Evolutionary conservation across 768 basidiomycete species (phyloP).

Genomic region (Leccinum sublutescens): DNA sequence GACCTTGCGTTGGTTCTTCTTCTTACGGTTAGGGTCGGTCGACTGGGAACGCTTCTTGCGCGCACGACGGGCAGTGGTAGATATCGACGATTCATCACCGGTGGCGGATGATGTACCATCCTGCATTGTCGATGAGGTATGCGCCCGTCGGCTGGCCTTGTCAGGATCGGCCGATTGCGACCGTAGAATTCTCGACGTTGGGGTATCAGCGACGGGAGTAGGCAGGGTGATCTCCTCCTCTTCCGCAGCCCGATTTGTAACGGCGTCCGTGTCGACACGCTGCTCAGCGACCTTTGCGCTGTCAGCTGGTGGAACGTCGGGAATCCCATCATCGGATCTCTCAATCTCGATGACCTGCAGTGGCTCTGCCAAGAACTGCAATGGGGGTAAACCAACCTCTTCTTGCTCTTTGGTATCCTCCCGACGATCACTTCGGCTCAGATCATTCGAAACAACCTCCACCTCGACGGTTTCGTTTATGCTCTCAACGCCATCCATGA

Average conservation of each 20-base stretch:
- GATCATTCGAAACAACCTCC: slow-evolving; percentile 19
- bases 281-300: slow-evolving; percentile 7
- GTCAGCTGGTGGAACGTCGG: slow-evolving; percentile 14
- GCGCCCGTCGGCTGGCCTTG: slow-evolving; percentile 55
- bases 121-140: slow-evolving; percentile 49
- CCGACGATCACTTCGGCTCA: slow-evolving; percentile 13
- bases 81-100: slow-evolving; percentile 72
- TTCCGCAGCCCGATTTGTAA: slow-evolving; percentile 23
- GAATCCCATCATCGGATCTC: slow-evolving; percentile 19
- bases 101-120: slow-evolving; percentile 56
- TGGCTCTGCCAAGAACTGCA: slow-evolving; percentile 7
- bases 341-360: slow-evolving; percentile 22
- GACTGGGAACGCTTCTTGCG: slow-evolving; percentile 58
- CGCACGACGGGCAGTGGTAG: slow-evolving; percentile 46
- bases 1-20: slow-evolving; percentile 64
- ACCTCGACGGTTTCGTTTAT: slow-evolving; percentile 25
- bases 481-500: slow-evolving; percentile 32
- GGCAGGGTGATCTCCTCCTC: slow-evolving; percentile 31
- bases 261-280: slow-evolving; percentile 22
- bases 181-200: slow-evolving; percentile 55
- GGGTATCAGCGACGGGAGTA: slow-evolving; percentile 40
- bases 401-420: slow-evolving; percentile 32
- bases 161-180: slow-evolving; percentile 83
- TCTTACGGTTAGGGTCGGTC: slow-evolving; percentile 49
- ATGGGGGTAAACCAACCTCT: slow-evolving; percentile 1